These are phyloP conservation scores for Phaeosphaeriaceae sp. DNA, from an alignment of 2,329 filamentous ascomycete species.

Conservation along the genomic window DNA sequence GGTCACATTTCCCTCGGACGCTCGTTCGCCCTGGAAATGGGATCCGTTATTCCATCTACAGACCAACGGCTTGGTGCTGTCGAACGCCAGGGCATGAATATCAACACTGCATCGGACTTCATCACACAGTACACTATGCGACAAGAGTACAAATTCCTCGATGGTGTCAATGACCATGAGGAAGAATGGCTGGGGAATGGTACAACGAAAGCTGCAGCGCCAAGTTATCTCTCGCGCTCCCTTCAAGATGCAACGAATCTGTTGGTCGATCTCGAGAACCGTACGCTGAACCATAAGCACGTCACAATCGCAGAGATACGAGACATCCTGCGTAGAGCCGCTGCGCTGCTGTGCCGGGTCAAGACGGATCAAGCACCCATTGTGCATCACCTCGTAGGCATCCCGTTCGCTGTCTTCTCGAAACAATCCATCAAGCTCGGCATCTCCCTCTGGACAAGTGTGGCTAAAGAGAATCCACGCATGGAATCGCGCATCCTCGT, in stretches of 20 bases:
- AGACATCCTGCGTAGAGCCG: conserved; percentile 83
- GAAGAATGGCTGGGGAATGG: conserved; percentile 67
- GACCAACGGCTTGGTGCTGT: conserved; percentile 86
- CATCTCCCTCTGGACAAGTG: conserved; percentile 93
- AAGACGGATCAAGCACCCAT: conserved; percentile 79
- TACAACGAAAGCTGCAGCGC: conserved; percentile 18
- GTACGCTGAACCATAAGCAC: conserved; percentile 72
- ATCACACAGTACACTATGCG: conserved; percentile 96
- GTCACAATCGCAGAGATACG: conserved; percentile 79
- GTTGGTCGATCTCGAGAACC: conserved; percentile 75
- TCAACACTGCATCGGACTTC: conserved; percentile 95
- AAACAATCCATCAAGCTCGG: conserved; percentile 96
- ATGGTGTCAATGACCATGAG: conserved; percentile 74
- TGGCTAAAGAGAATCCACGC: conserved; percentile 92
- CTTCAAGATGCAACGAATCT: conserved; percentile 62
- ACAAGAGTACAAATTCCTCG: conserved; percentile 91
- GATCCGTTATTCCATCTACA: conserved; percentile 81
- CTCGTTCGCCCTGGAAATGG: conserved; percentile 94
- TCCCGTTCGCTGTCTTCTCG: conserved; percentile 91
- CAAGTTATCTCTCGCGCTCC: conserved; percentile 50
- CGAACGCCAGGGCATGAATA: conserved; percentile 74
- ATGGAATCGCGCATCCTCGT: conserved; percentile 86
- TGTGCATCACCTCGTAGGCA: conserved; percentile 85
- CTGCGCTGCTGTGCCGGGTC: conserved; percentile 83
- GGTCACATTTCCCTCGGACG: conserved; percentile 91